Conservation (phyloP, 192 early-diverging fungal species). For the Entomortierella lignicola region DNA sequence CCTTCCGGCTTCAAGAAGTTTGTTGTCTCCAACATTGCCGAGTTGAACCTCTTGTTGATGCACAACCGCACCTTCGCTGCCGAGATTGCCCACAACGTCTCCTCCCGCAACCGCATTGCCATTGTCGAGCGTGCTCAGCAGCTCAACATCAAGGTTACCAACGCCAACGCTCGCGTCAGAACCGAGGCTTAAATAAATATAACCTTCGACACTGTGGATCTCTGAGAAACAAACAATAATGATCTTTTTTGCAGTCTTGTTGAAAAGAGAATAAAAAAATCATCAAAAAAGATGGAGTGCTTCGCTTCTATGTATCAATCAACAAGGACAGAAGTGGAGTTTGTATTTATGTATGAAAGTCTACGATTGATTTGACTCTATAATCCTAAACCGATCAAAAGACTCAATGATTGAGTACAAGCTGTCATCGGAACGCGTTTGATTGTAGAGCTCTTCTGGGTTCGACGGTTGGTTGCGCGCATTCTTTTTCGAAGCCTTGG, state of each 20-base stretch:
- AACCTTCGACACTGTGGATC: constrained; percentile 1
- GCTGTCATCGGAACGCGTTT: constrained; percentile 38
- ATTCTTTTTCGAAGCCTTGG: constrained; percentile 9
- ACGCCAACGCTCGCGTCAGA: constrained; percentile 89
- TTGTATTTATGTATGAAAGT: background rate
- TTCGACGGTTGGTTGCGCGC: constrained; percentile 7
- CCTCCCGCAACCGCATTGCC: constrained; percentile 91
- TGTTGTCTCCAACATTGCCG: constrained; percentile 89
- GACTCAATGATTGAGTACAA: constrained; percentile 39
- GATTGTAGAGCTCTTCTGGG: constrained; percentile 25
- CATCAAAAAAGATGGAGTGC: constrained; percentile 25
- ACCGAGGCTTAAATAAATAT: constrained; percentile 73
- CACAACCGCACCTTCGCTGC: constrained; percentile 99
- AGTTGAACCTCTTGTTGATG: constrained; percentile 98
- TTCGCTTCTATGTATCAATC: constrained; percentile 1
- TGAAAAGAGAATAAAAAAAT: constrained; percentile 21
- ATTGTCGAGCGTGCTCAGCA: constrained; percentile 96
- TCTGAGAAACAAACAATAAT: constrained; percentile 7
- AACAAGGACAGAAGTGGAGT: background rate
- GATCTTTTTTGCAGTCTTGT: constrained; percentile 6
- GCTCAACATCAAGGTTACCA: constrained; percentile 96
- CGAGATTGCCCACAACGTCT: constrained; percentile 98
- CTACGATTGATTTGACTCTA: constrained; percentile 18
- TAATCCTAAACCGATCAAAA: constrained; percentile 45
- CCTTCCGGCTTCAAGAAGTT: constrained; percentile 99